Evolutionary conservation across 768 basidiomycete species (phyloP).

Genomic region (Peribolospora kevripleyi): DNA sequence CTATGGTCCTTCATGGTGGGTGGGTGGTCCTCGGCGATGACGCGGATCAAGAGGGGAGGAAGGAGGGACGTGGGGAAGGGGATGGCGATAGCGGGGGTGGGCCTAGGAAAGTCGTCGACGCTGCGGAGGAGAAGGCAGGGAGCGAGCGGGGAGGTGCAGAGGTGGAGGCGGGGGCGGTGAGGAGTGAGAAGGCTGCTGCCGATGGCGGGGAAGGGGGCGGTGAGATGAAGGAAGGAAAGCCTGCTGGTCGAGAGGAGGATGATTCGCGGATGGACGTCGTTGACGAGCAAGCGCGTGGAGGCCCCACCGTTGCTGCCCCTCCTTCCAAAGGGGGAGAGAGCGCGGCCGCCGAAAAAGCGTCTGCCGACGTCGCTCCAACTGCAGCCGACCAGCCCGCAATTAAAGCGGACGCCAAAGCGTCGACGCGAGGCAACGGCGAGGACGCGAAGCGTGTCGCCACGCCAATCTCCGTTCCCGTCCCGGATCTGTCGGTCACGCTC

Average conservation of each 20-base stretch:
- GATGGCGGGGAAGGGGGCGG: not conserved
- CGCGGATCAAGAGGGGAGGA: not conserved
- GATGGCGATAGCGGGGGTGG: not conserved
- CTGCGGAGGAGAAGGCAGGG: constrained; percentile 4
- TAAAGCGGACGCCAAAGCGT: not conserved
- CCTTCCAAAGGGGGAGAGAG: too few species aligned
- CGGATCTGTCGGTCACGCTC: constrained; percentile 15
- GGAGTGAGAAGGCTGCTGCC: too few species aligned
- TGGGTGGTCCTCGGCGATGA: constrained; percentile 17
- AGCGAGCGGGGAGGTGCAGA: too few species aligned
- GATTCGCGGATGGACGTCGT: not conserved
- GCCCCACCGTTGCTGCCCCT: not conserved
- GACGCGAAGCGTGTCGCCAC: constrained; percentile 1
- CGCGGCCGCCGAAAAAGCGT: too few species aligned
- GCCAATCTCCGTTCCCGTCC: not conserved
- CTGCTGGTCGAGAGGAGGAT: not conserved
- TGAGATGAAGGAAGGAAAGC: not conserved
- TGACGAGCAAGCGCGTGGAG: not conserved
- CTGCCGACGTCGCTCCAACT: too few species aligned
- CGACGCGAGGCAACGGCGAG: not conserved
- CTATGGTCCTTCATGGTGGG: constrained; percentile 21
- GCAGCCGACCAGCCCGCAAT: too few species aligned
- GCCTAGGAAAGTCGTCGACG: not conserved
- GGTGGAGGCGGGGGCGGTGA: too few species aligned
- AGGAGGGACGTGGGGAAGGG: not conserved